Conservation (phyloP, 257 asterid genomes). For the Solanum commersonii region DNA sequence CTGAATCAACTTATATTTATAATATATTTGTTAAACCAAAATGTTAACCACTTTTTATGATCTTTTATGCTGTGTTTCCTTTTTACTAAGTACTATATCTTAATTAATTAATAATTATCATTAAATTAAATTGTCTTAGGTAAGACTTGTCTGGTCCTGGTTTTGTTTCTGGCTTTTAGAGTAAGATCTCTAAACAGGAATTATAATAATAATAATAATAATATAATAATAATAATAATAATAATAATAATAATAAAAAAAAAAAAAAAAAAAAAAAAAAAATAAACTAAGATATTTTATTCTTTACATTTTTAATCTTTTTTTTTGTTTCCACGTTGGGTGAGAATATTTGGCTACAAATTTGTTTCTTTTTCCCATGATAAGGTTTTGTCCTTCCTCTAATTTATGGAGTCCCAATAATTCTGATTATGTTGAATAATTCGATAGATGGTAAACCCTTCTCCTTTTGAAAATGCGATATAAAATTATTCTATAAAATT, state of each 20-base stretch:
- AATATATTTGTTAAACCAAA: background rate
- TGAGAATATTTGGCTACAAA: background rate
- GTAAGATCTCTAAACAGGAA: background rate
- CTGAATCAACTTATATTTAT: background rate
- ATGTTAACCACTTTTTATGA: background rate
- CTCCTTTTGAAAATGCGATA: too few species aligned
- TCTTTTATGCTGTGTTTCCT: background rate
- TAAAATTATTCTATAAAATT: too few species aligned
- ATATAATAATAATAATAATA: background rate
- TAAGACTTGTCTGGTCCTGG: background rate
- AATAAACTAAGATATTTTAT: background rate
- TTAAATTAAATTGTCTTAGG: background rate
- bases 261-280: too few species aligned
- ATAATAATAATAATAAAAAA: background rate
- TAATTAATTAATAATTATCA: background rate
- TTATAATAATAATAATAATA: background rate
- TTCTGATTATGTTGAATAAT: background rate
- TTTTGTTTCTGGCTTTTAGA: background rate
- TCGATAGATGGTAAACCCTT: background rate
- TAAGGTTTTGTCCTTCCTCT: background rate
- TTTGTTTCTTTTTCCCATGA: background rate
- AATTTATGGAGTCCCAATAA: background rate
- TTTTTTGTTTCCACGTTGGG: background rate
- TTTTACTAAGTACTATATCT: background rate
- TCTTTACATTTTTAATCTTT: background rate